phyloP scores from a whole-genome alignment of 2,329 filamentous ascomycete genomes.

The Onygenales sp. region DNA sequence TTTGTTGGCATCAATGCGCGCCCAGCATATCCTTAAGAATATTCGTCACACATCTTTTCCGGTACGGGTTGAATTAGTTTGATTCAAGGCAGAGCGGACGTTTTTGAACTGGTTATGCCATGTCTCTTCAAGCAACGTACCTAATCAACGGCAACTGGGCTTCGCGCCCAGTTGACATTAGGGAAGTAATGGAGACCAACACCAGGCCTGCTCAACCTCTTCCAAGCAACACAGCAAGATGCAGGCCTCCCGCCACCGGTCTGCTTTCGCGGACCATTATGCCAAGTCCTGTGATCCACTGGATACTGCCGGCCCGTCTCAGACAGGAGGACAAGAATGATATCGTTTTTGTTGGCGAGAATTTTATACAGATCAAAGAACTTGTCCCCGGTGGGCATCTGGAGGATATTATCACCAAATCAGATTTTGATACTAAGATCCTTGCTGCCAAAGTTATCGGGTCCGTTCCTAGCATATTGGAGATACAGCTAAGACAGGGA shows the following conservation, averaged over 20 bases:
- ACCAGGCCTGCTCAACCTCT: conserved; percentile 9
- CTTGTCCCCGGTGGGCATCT: conserved; percentile 59
- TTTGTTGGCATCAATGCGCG: no score
- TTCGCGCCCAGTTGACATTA: conserved; percentile 11
- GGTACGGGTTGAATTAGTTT: no score
- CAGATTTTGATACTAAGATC: conserved; percentile 70
- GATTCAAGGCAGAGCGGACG: not conserved
- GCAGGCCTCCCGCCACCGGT: conserved; percentile 50
- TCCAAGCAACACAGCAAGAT: conserved; percentile 12
- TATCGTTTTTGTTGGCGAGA: conserved; percentile 76
- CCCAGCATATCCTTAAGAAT: no score
- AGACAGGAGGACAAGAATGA: conserved; percentile 64
- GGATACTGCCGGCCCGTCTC: conserved; percentile 70
- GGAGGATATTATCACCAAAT: conserved; percentile 65
- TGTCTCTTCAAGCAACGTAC: conserved; percentile 13
- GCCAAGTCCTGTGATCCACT: conserved; percentile 63
- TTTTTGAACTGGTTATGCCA: not conserved
- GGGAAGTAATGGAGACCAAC: conserved; percentile 10
- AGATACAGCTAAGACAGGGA: conserved; percentile 20
- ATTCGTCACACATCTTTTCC: no score
- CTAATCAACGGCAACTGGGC: conserved; percentile 12
- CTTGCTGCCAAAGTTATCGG: conserved; percentile 70
- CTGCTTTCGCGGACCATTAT: conserved; percentile 71
- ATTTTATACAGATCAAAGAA: conserved; percentile 72
- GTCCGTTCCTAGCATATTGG: conserved; percentile 32